Evolutionary conservation across 2,329 filamentous ascomycete genomes (phyloP), one percentile per base, ranked within the genome.

Genomic region (Ceratocystis cacaofunesta): DNA sequence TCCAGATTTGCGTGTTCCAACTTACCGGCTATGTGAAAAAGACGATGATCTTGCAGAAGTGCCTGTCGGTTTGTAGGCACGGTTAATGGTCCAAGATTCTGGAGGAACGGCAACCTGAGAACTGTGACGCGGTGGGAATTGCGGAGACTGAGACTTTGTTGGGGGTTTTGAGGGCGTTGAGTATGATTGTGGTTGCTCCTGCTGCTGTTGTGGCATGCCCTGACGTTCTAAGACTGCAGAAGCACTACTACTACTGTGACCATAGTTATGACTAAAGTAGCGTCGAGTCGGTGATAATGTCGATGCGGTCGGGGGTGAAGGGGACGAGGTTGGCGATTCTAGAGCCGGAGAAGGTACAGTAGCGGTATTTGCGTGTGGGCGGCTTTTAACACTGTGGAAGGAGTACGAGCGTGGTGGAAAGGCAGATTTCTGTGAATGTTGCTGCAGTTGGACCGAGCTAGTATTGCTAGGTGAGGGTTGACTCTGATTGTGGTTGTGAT

Each of bases 351-450:
- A 41, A 41, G 36, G 36, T 41, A 41, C 12, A 5, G 36, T 41
- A 41, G 36, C 19, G 19, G 43, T 28, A 17, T 58, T 62, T 50
- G 36, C 30, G 36, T 60, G 62, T 3, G 60, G 48, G 60, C 58
- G 32, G 50, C 57, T 44, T 60, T 65, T 65, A 4, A 63, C 50
- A 1, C 48, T 63, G 48, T 67, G 63, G 48, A 67, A 62, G 6
- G 66, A 67, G n/a, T 65, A 50, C 8, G 63, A 65, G 32, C 63
- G 66, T 17, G 66, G 66, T 15, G 66, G 58, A 48, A 65, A 67
- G 22, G 62, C 41, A 6, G 32, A n/a, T 1, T 64, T 41, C 10
- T 41, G 10, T 41, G 36, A 12, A 32, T 64, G 55, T 46, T 52
- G 28, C n/a, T 19, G 43, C 19, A 41, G 63, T 32, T 64, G 52